Evolutionary conservation across 2,329 filamentous ascomycete species (phyloP), one percentile per base, ranked within the genome.

Genomic region (Alternaria angustiovoidea): DNA sequence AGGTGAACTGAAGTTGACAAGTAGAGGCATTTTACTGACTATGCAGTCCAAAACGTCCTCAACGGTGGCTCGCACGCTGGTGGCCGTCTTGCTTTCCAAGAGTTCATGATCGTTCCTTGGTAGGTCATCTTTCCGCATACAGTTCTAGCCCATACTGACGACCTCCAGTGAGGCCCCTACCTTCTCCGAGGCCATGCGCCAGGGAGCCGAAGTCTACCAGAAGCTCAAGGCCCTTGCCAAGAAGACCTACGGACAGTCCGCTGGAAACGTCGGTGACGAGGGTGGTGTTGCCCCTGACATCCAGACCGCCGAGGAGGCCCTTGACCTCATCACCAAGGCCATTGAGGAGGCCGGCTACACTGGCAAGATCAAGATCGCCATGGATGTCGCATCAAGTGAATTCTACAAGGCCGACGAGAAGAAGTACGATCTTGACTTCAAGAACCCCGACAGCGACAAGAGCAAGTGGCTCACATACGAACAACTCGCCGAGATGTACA

Each of bases 391-490:
- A 70, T 97, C 95, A 69, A 96, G 92, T 86, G 95, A 99, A 84
- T 99, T 99, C 88, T 99, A 99, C 91, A 98, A 98, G 80, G 73
- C 77, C 51, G 92, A 95, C 53, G 94, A 85, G 81, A 97, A 98
- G 91, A 98, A 98, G 88, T 99, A 99, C 88, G 95, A 99, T 80
- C 88, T 99, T 69, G 95, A 98, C 90, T 99, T 98, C 92, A 98
- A 99, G 92, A 99, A 99, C 89, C 94, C 95, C 77, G 91, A 98
- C 68, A 95, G 91, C 81, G 95, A 99, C 86, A 87, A 89, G 79
- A 87, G 84, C 86, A 98, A 99, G 89, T 98, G 95, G 95, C 87
- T 99, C 86, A 97, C 92, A 73, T 98, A 98, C 84, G 93, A 98
- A 87, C 87, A 99, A 86, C 91, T 99, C 66, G 94, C 95, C 79